Conservation (phyloP, 257 asterid genomes). For the Gynochthodes officinalis region DNA sequence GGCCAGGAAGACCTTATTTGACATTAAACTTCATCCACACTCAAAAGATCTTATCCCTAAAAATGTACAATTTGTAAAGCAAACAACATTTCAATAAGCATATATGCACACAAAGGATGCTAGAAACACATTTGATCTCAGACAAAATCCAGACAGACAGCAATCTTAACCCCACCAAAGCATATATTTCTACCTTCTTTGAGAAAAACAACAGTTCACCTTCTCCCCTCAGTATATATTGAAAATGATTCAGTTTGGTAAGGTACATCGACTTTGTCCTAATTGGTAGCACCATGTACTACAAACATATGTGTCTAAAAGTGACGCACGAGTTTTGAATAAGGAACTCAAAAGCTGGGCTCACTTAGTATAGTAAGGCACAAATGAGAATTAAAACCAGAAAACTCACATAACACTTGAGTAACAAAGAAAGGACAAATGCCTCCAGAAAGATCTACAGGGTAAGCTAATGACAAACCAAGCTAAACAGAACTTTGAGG, state of each 20-base stretch:
- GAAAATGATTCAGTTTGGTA: background rate
- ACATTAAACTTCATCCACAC: background rate
- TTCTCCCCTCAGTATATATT: background rate
- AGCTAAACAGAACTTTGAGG: background rate
- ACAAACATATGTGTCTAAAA: background rate
- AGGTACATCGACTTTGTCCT: no score
- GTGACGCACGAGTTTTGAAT: background rate
- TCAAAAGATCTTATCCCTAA: no score
- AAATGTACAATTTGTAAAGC: no score
- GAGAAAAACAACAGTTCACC: background rate
- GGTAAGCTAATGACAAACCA: background rate
- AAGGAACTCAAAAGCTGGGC: background rate
- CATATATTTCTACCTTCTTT: no score
- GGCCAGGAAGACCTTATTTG: background rate
- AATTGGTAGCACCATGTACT: background rate
- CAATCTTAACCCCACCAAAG: no score
- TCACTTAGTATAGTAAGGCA: background rate
- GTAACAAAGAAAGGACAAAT: background rate
- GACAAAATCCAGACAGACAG: no score
- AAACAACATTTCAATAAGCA: background rate
- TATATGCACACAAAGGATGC: background rate
- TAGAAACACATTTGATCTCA: background rate
- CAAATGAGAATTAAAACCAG: background rate
- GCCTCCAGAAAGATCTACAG: background rate
- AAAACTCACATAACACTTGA: background rate